phyloP scores from a whole-genome alignment of 176 grass and related monocot genomes.

The Eleusine indica region DNA sequence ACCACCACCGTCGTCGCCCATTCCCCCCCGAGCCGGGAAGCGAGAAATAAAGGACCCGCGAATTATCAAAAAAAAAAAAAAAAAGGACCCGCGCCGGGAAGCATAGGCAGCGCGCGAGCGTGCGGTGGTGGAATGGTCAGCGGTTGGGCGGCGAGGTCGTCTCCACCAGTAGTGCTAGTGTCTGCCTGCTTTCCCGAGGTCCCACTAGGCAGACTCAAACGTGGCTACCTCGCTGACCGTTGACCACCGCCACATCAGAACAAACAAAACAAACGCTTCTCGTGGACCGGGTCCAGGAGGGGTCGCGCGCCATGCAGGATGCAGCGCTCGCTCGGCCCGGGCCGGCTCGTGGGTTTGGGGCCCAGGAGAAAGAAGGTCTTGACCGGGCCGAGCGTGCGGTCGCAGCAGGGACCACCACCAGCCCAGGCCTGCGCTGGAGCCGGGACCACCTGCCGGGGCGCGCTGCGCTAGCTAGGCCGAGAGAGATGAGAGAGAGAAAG shows the following conservation, averaged over 20 bases:
- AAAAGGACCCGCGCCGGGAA: too few species aligned
- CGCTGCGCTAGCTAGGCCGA: too few species aligned
- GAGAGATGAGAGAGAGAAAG: neutral
- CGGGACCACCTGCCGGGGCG: neutral
- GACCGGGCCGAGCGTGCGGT: conserved; percentile 37
- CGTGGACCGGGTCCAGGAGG: neutral
- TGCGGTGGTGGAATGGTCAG: conserved; percentile 26
- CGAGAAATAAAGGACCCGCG: too few species aligned
- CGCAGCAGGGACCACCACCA: conserved; percentile 5
- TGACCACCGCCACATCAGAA: neutral
- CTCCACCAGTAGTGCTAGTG: too few species aligned
- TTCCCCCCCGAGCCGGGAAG: too few species aligned
- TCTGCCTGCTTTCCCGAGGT: neutral
- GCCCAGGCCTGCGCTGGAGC: neutral
- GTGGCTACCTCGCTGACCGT: neutral
- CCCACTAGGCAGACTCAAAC: neutral
- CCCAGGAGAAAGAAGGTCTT: conserved; percentile 3
- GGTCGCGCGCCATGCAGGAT: too few species aligned
- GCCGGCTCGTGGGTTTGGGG: neutral
- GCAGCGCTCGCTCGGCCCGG: neutral
- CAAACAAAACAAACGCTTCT: neutral
- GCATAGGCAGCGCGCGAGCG: neutral
- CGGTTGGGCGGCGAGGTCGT: too few species aligned
- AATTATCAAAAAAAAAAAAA: too few species aligned
- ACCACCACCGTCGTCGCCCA: too few species aligned